Conservation (phyloP, 306 rosid species). For the Cicer judaicum region DNA sequence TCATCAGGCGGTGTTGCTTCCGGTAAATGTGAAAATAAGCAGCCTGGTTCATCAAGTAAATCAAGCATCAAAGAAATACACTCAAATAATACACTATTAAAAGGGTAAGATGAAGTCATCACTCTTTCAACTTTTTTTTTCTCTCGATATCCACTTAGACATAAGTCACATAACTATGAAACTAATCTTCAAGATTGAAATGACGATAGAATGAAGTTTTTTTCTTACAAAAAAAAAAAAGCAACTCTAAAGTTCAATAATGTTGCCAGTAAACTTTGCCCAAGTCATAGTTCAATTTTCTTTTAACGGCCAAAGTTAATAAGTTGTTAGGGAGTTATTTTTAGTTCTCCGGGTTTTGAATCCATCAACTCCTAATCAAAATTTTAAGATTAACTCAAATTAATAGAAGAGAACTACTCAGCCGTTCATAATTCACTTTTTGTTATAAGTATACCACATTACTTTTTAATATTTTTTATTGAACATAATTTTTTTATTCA, state of each 20-base stretch:
- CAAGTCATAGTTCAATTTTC: background rate
- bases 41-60: conserved; percentile 56
- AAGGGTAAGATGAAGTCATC: conserved; percentile 54
- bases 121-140: background rate
- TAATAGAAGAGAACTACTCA: no score
- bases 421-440: no score
- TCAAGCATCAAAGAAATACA: conserved; percentile 52
- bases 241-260: no score
- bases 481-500: no score
- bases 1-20: conserved; percentile 53
- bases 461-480: no score
- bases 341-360: no score
- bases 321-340: no score
- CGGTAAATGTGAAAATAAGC: conserved; percentile 42
- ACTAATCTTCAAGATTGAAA: background rate
- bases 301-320: no score
- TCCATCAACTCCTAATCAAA: no score
- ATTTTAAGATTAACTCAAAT: no score
- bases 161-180: background rate
- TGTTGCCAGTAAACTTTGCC: background rate
- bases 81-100: conserved; percentile 43
- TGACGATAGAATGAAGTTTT: background rate
- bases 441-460: no score
- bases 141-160: background rate
- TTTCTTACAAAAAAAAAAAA: background rate